Evolutionary conservation across 129 eudicot species (phyloP).

Genomic region (Calendula officinalis): DNA sequence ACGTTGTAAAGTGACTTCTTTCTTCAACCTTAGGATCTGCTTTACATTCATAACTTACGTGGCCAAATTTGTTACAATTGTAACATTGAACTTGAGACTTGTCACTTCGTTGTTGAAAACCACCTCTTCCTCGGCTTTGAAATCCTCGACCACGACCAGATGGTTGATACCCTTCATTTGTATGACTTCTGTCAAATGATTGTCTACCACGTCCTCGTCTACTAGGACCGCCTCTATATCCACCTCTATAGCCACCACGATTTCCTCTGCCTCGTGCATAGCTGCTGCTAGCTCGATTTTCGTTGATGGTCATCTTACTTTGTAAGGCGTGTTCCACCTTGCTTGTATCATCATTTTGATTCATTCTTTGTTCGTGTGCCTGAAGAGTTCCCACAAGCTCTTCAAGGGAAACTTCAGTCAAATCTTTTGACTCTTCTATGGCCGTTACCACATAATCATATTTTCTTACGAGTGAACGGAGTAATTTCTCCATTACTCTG

Average conservation of each 20-base stretch:
- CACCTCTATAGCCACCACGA: no score
- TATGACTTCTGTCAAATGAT: not conserved
- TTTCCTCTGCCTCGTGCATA: no score
- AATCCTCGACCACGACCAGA: not conserved
- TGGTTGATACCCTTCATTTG: not conserved
- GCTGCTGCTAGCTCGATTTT: not conserved
- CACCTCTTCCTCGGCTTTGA: not conserved
- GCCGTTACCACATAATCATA: not conserved
- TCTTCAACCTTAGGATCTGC: not conserved
- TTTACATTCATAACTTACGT: not conserved
- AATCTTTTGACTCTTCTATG: not conserved
- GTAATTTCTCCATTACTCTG: not conserved
- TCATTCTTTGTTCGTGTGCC: not conserved
- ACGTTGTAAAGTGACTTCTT: not conserved
- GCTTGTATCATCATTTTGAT: not conserved
- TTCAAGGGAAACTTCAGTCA: not conserved
- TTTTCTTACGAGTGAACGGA: not conserved
- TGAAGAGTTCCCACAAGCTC: not conserved
- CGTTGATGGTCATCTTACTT: not conserved
- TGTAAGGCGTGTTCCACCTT: not conserved
- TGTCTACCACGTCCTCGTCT: not conserved
- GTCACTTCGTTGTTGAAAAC: not conserved
- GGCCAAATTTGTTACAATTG: not conserved
- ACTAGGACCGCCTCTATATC: not conserved
- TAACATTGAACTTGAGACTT: not conserved